Evolutionary conservation across 1,284 basidiomycete species (phyloP).

Genomic region (Apiotrichum gamsii): DNA sequence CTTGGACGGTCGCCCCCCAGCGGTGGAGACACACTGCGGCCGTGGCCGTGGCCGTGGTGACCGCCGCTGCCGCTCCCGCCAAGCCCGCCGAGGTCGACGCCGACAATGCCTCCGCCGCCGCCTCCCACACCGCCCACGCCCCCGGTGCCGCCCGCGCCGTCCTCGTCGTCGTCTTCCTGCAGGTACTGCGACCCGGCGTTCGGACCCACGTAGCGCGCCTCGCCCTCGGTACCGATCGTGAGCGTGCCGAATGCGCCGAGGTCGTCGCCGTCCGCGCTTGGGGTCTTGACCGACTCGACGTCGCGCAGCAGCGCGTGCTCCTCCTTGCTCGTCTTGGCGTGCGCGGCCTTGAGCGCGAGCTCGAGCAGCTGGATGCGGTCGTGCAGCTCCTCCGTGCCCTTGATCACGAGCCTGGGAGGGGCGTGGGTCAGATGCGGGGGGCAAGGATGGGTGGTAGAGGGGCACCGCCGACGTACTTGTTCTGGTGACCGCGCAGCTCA

Average conservation of each 20-base stretch:
- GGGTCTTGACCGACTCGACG: conserved; percentile 15
- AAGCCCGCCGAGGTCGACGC: too few species aligned
- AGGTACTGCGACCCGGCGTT: conserved; percentile 34
- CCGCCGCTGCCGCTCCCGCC: too few species aligned
- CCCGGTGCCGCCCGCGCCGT: too few species aligned
- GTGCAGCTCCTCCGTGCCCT: conserved; percentile 43
- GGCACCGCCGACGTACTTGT: conserved; percentile 14
- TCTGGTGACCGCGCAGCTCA: conserved; percentile 18
- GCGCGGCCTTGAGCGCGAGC: conserved; percentile 35
- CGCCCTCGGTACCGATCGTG: conserved; percentile 33
- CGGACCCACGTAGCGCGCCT: conserved; percentile 42
- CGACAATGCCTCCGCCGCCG: too few species aligned
- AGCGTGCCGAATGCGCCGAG: conserved; percentile 37
- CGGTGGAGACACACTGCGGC: not conserved
- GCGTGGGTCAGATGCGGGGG: too few species aligned
- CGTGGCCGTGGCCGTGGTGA: conserved; percentile 23
- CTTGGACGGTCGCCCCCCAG: not conserved
- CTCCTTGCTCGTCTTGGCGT: conserved; percentile 16
- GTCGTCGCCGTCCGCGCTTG: conserved; percentile 3
- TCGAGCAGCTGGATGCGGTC: conserved; percentile 39
- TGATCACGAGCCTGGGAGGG: conserved; percentile 39
- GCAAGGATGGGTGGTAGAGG: not conserved
- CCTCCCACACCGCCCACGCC: too few species aligned
- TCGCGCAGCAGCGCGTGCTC: conserved; percentile 38
- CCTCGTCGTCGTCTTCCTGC: conserved; percentile 26